Evolutionary conservation across 495 filamentous ascomycete genomes (phyloP), one percentile per base, ranked within the genome.

Genomic region (Penicillium coprophilum): DNA sequence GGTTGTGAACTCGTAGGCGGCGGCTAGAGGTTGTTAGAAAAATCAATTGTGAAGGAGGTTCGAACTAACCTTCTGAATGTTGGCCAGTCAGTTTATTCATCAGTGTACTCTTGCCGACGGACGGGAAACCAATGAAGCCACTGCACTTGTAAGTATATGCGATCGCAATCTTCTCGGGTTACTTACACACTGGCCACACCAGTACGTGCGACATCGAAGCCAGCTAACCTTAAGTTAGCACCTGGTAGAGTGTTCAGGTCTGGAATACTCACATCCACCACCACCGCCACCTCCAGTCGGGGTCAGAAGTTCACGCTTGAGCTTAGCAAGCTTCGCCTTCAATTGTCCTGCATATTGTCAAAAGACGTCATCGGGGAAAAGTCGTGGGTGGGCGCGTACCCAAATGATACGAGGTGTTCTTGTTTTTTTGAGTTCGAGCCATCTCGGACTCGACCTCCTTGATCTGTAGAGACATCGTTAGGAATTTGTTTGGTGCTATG

Each of bases 361-460:
- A 66, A 45, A 45, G 45, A 41, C 17, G 51, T 55, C 38, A n/a
- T 40, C 20, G 44, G 44, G 24, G 34, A 40, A 55, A 20, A 32
- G 27, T 47, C 36, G 34, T 56, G 43, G 23, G 45, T 20, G 44
- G 13, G 47, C 34, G 39, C 75, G 64, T 78, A 82, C 85, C 86
- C 69, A 89, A 75, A 68, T 87, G 83, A 67, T 86, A 98, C 31
- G 92, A 92, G 13, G 94, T 98, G 38, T 90, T 90, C 77, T 98
- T 97, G 74, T 97, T 97, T 77, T 97, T 97, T 71, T 97, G 94
- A 64, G 92, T 97, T 73, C 84, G 84, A 74, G 91, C 90, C 92
- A 95, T 95, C 86, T 97, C 94, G 78, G 87, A 77, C 89, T 98
- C 94, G 71, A 97, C 87, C 67, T 92, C 90, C 73, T 96, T 98